Base-by-base conservation (phyloP, 345 rosid genomes). In the Theobroma cacao region DNA sequence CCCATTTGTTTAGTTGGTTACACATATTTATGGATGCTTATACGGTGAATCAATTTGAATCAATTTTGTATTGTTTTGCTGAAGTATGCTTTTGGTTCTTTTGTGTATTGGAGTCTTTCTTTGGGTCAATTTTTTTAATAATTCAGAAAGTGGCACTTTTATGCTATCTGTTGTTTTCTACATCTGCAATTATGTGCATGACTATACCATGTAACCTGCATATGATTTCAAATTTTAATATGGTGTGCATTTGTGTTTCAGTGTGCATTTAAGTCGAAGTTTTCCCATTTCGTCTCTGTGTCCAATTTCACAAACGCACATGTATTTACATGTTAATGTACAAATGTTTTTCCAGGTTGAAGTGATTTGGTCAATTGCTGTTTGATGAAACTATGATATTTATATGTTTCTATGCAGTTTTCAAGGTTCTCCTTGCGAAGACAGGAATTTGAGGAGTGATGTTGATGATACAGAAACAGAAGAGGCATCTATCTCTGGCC, bases 401-500 rank as follows among this genome's bases (percentile, higher is more conserved):
- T 77, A 43, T 64, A 48, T 67, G 66, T 60, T 77, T 61, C 10
- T 65, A 31, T 89, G 85, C 89, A 93, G 97, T 79, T 90, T 89
- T 84, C 96, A 89, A 83, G 89, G 90, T 75, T 87, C 92, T 76
- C 97, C 98, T 5, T 79, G 88, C 30, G 99, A 95, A 75, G 93
- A 82, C 75, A 81, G 88, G 81, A 88, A 86, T 79, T 84, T 76
- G 80, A 87, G 91, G 82, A 88, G 89, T 79, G 92, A 87, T 83
- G 66, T 84, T 66, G 91, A 91, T 86, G 94, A 91, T 75, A 89
- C 87, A 3, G 96, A 92, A 87, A 91, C 91, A 72, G 91, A 89
- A 86, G 98, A 92, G 82, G 87, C 97, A 38, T 92, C 98, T 58
- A 78, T 86, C 75, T 93, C 99, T 79, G 98, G 97, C 77, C 98